These are phyloP conservation scores for Centella asiatica DNA, from an alignment of 129 eudicot species.

Conservation along the genomic window DNA sequence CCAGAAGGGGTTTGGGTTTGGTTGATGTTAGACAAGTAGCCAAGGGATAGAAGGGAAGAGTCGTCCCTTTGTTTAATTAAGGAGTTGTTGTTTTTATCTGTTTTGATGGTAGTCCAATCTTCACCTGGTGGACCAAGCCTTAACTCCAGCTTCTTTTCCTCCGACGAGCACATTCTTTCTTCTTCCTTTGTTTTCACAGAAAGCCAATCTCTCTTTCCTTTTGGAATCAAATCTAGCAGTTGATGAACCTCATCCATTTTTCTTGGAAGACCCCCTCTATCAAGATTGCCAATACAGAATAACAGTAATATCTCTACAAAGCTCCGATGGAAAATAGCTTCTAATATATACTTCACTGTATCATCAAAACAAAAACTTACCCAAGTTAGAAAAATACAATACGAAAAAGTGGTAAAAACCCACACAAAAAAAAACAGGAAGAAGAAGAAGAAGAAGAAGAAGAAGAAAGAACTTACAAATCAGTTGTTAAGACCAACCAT, in stretches of 20 bases:
- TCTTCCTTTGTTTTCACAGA: too few species aligned
- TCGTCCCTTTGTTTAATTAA: conserved; percentile 3
- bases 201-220: conserved; percentile 16
- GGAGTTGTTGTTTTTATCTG: background rate
- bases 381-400: conserved; percentile 15
- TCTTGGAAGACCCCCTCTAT: conserved; percentile 37
- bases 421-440: background rate
- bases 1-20: background rate
- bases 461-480: too few species aligned
- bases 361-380: conserved; percentile 12
- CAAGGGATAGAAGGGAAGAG: conserved; percentile 25
- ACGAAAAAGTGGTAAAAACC: background rate
- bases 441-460: too few species aligned
- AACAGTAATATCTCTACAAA: conserved; percentile 2
- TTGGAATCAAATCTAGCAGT: conserved; percentile 60
- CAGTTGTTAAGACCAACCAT: too few species aligned
- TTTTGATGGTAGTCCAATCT: conserved; percentile 34
- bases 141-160: conserved; percentile 76
- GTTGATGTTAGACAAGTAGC: conserved; percentile 11
- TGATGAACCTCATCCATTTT: conserved; percentile 42
- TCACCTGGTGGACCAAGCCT: conserved; percentile 90
- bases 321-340: conserved; percentile 23
- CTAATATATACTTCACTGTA: too few species aligned
- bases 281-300: background rate
- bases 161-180: too few species aligned